Percentiles rank a stretch among this genome's conserved stretches.
Evolutionary conservation across 805 yeast genomes (phyloP).

Genomic region (Pichia sporocuriosa): DNA sequence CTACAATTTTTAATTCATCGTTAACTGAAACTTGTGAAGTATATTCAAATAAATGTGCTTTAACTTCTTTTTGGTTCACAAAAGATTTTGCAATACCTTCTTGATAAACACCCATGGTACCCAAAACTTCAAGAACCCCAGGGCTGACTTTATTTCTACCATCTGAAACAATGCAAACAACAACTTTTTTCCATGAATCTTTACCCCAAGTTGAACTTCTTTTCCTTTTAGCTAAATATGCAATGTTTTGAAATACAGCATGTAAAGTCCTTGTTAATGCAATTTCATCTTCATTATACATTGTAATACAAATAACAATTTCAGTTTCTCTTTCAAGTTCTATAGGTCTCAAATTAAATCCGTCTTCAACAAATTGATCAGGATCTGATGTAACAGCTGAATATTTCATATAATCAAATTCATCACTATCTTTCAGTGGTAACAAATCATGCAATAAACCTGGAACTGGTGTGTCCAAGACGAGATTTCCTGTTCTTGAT

Average conservation of each 20-base stretch:
- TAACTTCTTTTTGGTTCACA: constrained; percentile 86
- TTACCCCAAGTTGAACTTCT: constrained; percentile 91
- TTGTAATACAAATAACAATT: constrained; percentile 84
- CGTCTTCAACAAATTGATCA: constrained; percentile 69
- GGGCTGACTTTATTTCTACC: constrained; percentile 87
- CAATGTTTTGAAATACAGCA: constrained; percentile 86
- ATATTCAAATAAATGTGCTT: constrained; percentile 91
- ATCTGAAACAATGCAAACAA: constrained; percentile 85
- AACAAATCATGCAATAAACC: constrained; percentile 77
- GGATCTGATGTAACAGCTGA: constrained; percentile 96
- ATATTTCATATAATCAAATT: constrained; percentile 92
- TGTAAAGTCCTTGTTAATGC: constrained; percentile 91
- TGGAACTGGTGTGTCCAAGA: constrained; percentile 91
- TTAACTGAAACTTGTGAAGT: constrained; percentile 94
- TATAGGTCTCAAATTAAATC: constrained; percentile 81
- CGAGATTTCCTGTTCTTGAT: constrained; percentile 74
- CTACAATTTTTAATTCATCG: constrained; percentile 80
- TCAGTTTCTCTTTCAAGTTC: constrained; percentile 89
- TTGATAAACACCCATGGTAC: constrained; percentile 95
- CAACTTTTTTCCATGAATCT: constrained; percentile 95
- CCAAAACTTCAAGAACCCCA: constrained; percentile 78
- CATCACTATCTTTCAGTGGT: constrained; percentile 85
- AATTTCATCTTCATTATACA: constrained; percentile 94
- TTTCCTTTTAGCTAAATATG: constrained; percentile 75
- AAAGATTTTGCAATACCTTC: constrained; percentile 94